Conservation (phyloP, 2,329 filamentous ascomycete genomes). For the Fusarium siculi region DNA sequence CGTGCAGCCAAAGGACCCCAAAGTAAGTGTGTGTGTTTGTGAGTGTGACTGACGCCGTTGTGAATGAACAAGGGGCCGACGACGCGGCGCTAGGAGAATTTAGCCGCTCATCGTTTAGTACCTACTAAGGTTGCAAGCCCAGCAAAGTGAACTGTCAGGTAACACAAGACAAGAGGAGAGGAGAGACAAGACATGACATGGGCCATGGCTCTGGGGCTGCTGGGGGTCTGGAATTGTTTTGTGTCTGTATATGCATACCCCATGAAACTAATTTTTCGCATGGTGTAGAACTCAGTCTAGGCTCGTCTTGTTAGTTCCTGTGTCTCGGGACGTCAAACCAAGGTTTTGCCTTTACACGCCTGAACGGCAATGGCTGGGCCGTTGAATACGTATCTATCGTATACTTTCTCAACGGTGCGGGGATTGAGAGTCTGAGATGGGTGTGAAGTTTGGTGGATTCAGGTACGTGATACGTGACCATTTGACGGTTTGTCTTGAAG, state of each 20-base stretch:
- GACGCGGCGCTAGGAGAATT: slow-evolving; percentile 44
- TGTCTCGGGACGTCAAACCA: neutral
- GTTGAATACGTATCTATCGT: neutral
- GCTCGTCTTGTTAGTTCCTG: neutral
- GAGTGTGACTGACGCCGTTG: slow-evolving; percentile 45
- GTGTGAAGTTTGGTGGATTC: neutral
- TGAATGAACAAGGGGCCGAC: slow-evolving; percentile 37
- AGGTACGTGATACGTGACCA: slow-evolving; percentile 19
- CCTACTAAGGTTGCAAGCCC: neutral
- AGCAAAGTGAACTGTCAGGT: neutral
- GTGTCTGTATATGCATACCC: neutral
- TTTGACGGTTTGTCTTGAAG: neutral
- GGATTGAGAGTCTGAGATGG: slow-evolving; percentile 19
- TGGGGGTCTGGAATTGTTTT: neutral
- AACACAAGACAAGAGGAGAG: slow-evolving; percentile 4
- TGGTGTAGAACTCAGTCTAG: neutral
- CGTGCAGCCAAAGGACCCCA: slow-evolving; percentile 12
- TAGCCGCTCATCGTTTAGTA: slow-evolving; percentile 32
- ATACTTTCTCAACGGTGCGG: neutral
- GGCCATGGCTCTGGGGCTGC: neutral
- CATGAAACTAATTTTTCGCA: neutral
- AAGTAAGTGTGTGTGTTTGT: slow-evolving; percentile 34
- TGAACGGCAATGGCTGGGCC: slow-evolving; percentile 3
- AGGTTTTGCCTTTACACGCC: slow-evolving; percentile 3
- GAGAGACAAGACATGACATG: slow-evolving; percentile 3